phyloP scores from a whole-genome alignment of 163 green algal species.

The Scenedesmus sp. region DNA sequence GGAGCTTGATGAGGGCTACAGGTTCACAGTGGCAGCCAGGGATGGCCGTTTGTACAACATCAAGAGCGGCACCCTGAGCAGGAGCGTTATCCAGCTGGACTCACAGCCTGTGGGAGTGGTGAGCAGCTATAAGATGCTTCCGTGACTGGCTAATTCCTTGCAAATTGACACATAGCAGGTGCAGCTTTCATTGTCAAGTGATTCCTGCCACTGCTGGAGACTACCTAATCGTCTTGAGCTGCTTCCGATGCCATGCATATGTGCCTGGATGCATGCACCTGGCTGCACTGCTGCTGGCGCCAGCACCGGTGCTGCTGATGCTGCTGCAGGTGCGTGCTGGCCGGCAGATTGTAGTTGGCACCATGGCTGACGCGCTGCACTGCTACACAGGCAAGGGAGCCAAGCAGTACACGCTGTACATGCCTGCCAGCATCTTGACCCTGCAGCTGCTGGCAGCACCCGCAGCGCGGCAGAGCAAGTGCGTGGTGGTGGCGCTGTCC shows the following conservation, averaged over 20 bases:
- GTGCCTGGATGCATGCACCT: neutral
- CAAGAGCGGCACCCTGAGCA: constrained; percentile 65
- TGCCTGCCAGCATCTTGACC: constrained; percentile 68
- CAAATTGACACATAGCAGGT: too few relatives aligned
- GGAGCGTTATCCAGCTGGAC: constrained; percentile 78
- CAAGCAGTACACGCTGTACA: constrained; percentile 76
- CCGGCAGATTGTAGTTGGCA: constrained; percentile 75
- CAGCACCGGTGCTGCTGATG: neutral
- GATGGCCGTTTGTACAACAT: constrained; percentile 79
- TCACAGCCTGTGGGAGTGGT: constrained; percentile 72
- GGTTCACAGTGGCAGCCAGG: constrained; percentile 73
- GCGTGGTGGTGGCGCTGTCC: constrained; percentile 72
- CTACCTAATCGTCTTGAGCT: neutral
- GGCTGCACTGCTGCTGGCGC: neutral
- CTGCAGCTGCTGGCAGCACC: constrained; percentile 72
- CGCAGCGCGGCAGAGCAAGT: constrained; percentile 60
- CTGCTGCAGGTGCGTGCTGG: constrained; percentile 55
- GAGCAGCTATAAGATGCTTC: neutral
- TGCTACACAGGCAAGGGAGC: constrained; percentile 75
- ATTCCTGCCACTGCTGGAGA: neutral
- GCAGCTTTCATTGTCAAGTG: neutral
- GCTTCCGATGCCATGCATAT: neutral
- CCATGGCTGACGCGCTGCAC: constrained; percentile 83
- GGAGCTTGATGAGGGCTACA: constrained; percentile 75
- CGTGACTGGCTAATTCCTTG: too few relatives aligned